Evolutionary conservation across 1,284 basidiomycete genomes (phyloP).

Genomic region (Retiboletus flavoniger): DNA sequence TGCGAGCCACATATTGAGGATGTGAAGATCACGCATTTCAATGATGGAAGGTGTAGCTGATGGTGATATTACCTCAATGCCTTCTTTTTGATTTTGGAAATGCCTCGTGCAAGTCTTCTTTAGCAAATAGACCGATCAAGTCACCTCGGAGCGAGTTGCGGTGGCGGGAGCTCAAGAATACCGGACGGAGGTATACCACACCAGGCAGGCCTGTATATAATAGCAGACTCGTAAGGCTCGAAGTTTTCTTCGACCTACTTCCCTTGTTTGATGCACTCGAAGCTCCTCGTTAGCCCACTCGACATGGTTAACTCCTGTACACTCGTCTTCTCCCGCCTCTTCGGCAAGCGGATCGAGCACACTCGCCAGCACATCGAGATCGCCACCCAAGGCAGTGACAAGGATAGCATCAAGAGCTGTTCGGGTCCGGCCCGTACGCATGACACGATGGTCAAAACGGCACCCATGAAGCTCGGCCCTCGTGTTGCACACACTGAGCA

Average conservation of each 20-base stretch:
- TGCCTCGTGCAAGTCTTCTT: conserved; percentile 28
- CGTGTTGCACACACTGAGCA: conserved; percentile 37
- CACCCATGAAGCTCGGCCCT: conserved; percentile 31
- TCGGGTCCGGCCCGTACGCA: conserved; percentile 38
- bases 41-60: conserved; percentile 21
- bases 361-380: conserved; percentile 25
- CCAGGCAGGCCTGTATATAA: conserved; percentile 26
- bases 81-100: conserved; percentile 27
- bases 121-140: conserved; percentile 13
- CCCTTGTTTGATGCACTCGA: conserved; percentile 27
- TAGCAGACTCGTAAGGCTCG: conserved; percentile 3
- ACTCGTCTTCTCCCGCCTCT: conserved; percentile 23
- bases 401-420: conserved; percentile 33
- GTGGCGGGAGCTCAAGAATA: conserved; percentile 13
- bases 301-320: conserved; percentile 30
- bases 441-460: conserved; percentile 19
- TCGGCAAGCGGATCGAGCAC: conserved; percentile 22
- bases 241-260: conserved; percentile 13
- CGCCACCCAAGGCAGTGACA: conserved; percentile 25
- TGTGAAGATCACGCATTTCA: conserved; percentile 37
- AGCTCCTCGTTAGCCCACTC: conserved; percentile 22
- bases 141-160: conserved; percentile 19
- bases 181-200: conserved; percentile 23
- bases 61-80: conserved; percentile 36
- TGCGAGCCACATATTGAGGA: conserved; percentile 24